Evolutionary conservation across 805 yeast genomes (phyloP).

Genomic region (Ogataea chonburiensis): DNA sequence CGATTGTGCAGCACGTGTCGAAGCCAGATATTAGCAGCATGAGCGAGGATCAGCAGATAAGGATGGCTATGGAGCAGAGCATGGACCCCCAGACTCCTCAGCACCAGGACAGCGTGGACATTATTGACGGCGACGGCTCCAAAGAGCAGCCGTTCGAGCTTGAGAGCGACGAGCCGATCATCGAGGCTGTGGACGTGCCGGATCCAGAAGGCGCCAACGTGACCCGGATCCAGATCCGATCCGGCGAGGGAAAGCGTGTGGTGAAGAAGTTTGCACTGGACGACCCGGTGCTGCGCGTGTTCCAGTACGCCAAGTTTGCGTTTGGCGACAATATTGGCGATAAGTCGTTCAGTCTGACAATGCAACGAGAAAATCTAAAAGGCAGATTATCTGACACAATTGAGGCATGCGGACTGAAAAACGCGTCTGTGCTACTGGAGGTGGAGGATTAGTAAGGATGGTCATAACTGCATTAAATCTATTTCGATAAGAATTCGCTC

Average conservation of each 20-base stretch:
- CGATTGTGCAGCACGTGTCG: slow-evolving; percentile 58
- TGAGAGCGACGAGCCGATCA: slow-evolving; percentile 7
- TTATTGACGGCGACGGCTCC: slow-evolving; percentile 21
- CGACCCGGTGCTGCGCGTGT: slow-evolving; percentile 61
- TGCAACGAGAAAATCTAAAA: slow-evolving; percentile 59
- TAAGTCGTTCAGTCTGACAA: slow-evolving; percentile 53
- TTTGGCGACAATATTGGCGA: slow-evolving; percentile 43
- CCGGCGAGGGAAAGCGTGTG: slow-evolving; percentile 81
- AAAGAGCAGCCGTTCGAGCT: slow-evolving; percentile 7
- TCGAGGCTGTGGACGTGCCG: slow-evolving; percentile 39
- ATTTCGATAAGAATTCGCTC: slow-evolving; percentile 50
- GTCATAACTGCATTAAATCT: slow-evolving; percentile 6
- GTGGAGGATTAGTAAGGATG: slow-evolving; percentile 29
- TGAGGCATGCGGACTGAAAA: slow-evolving; percentile 73
- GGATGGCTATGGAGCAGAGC: slow-evolving; percentile 70
- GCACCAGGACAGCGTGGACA: slow-evolving; percentile 30
- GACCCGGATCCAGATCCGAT: slow-evolving; percentile 84
- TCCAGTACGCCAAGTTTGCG: slow-evolving; percentile 62
- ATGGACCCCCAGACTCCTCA: slow-evolving; percentile 30
- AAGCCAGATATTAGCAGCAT: slow-evolving; percentile 62
- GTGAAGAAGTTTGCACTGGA: slow-evolving; percentile 63
- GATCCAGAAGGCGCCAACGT: slow-evolving; percentile 60
- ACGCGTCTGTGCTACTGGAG: slow-evolving; percentile 78
- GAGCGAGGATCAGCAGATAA: slow-evolving; percentile 82
- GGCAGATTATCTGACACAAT: slow-evolving; percentile 54